Percentiles rank a stretch among this genome's conserved stretches.
These are phyloP conservation scores for Vachellia collinsii DNA, from an alignment of 306 rosid genomes.

Conservation along the genomic window DNA sequence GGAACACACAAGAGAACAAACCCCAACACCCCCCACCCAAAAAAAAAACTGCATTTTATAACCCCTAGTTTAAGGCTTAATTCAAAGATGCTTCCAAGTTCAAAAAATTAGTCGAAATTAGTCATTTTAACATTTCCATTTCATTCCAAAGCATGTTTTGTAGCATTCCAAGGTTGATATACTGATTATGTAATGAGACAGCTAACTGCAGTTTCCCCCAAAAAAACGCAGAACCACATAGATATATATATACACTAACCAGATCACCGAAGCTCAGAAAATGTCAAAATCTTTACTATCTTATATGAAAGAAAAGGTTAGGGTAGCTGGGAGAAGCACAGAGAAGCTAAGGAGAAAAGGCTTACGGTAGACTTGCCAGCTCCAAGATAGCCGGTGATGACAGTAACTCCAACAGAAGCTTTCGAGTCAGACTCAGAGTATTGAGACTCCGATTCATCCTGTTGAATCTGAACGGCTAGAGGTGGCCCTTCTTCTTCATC, in stretches of 20 bases:
- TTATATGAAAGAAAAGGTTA: background rate
- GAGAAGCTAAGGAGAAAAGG: background rate
- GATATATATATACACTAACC: slow-evolving; percentile 35
- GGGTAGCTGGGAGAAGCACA: background rate
- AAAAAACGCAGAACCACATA: slow-evolving; percentile 1
- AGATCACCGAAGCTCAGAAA: background rate
- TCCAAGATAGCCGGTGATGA: slow-evolving; percentile 95
- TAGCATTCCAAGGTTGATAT: background rate
- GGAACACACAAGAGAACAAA: background rate
- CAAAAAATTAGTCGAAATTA: background rate
- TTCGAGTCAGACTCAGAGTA: slow-evolving; percentile 27
- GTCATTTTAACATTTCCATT: background rate
- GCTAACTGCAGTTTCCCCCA: background rate
- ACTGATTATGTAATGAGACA: too few species aligned
- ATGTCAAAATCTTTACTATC: background rate
- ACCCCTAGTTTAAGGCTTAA: background rate
- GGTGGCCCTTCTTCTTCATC: slow-evolving; percentile 75
- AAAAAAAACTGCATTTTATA: background rate
- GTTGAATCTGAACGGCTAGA: slow-evolving; percentile 73
- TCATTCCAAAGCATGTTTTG: background rate
- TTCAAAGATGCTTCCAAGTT: background rate
- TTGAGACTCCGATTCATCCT: slow-evolving; percentile 35
- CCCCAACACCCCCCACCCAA: too few species aligned
- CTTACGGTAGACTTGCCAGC: slow-evolving; percentile 95
- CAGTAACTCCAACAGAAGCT: slow-evolving; percentile 81